Conservation (phyloP, 306 rosid genomes). For the Astragalus glycyphyllos region DNA sequence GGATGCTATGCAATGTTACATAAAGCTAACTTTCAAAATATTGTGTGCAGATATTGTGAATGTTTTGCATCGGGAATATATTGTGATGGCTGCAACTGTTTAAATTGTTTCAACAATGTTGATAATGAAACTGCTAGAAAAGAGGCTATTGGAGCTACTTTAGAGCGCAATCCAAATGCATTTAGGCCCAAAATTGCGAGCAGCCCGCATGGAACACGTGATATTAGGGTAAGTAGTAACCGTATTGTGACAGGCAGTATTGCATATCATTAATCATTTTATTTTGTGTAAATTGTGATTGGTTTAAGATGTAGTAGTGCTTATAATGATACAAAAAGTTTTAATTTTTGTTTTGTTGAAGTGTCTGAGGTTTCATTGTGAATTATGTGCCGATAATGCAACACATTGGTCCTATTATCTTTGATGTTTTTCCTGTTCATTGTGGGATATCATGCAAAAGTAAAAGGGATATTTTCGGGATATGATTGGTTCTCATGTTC, state of each 20-base stretch:
- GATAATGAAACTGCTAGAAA: slow-evolving; percentile 94
- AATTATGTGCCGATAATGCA: slow-evolving; percentile 35
- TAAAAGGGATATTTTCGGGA: slow-evolving; percentile 8
- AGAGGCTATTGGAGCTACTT: slow-evolving; percentile 97
- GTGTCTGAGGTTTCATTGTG: slow-evolving; percentile 15
- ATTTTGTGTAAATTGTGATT: slow-evolving; percentile 8
- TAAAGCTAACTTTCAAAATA: slow-evolving; percentile 45
- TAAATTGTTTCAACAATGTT: slow-evolving; percentile 93
- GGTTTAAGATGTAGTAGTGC: slow-evolving; percentile 22
- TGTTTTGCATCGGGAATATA: slow-evolving; percentile 99
- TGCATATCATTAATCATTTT: slow-evolving; percentile 14
- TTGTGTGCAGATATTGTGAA: slow-evolving; percentile 90
- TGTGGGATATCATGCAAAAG: slow-evolving; percentile 35
- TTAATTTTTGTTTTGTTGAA: slow-evolving; percentile 26
- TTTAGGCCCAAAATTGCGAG: slow-evolving; percentile 99
- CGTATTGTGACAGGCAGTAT: slow-evolving; percentile 27
- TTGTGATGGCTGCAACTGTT: slow-evolving; percentile 99
- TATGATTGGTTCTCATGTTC: slow-evolving; percentile 29
- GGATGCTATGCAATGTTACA: slow-evolving; percentile 25
- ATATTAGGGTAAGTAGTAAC: slow-evolving; percentile 67
- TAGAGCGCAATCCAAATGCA: slow-evolving; percentile 99
- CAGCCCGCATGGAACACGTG: slow-evolving; percentile 89
- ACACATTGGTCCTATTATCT: slow-evolving; percentile 15
- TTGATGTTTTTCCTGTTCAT: slow-evolving; percentile 29
- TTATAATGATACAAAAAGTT: slow-evolving; percentile 26